phyloP scores from a whole-genome alignment of 1,139 yeast genomes.

The Lodderomyces metapsilosis region DNA sequence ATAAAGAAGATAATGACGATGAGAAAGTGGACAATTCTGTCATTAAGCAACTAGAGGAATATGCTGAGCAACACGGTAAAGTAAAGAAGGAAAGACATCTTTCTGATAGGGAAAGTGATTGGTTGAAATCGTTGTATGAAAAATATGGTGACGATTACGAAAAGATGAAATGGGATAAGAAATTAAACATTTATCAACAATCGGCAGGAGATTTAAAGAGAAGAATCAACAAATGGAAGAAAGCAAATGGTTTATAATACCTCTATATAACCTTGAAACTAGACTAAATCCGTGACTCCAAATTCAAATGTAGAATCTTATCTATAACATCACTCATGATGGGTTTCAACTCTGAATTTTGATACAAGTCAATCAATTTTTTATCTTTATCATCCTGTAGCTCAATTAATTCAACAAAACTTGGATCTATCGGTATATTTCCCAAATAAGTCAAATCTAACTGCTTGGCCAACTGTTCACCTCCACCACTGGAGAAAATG shows the following conservation, averaged over 20 bases:
- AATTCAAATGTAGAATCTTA: slow-evolving; percentile 37
- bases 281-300: slow-evolving; percentile 29
- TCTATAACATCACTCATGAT: slow-evolving; percentile 54
- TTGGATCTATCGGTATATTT: slow-evolving; percentile 88
- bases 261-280: neutral
- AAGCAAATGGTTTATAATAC: slow-evolving; percentile 26
- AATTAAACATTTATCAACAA: slow-evolving; percentile 79
- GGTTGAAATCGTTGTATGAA: slow-evolving; percentile 63
- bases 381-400: slow-evolving; percentile 30
- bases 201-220: slow-evolving; percentile 79
- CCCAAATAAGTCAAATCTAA: slow-evolving; percentile 72
- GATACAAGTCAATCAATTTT: slow-evolving; percentile 36
- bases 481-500: slow-evolving; percentile 95
- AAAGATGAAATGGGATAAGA: slow-evolving; percentile 90
- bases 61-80: slow-evolving; percentile 52
- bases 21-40: slow-evolving; percentile 41
- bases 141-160: slow-evolving; percentile 88
- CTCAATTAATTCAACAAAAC: slow-evolving; percentile 83
- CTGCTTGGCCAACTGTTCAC: slow-evolving; percentile 61
- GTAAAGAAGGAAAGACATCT: slow-evolving; percentile 53
- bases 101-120: slow-evolving; percentile 71
- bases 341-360: slow-evolving; percentile 37
- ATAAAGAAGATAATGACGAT: slow-evolving; percentile 20
- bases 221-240: slow-evolving; percentile 67
- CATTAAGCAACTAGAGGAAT: slow-evolving; percentile 65